Conservation (phyloP, 1,284 basidiomycete genomes). For the Puccinia triticina region DNA sequence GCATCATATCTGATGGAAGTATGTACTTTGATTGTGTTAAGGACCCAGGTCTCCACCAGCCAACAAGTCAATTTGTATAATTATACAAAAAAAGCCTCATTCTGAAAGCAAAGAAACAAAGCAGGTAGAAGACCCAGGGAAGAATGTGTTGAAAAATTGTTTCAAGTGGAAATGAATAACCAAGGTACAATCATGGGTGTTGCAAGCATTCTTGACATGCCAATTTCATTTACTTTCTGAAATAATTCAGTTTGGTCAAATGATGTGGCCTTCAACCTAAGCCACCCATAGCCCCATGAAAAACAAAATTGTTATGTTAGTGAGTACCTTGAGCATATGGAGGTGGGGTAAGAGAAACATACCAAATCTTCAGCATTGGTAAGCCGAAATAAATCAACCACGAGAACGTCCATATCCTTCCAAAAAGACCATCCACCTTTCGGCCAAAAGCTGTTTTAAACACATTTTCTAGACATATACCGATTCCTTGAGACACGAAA, state of each 20-base stretch:
- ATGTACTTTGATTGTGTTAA: no score
- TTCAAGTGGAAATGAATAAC: no score
- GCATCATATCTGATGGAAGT: no score
- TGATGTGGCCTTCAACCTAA: neutral
- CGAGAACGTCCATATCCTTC: slow-evolving; percentile 51
- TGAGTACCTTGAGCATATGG: neutral
- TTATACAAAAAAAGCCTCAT: no score
- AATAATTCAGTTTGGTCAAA: neutral
- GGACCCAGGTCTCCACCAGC: no score
- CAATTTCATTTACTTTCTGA: neutral
- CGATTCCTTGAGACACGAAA: slow-evolving; percentile 54
- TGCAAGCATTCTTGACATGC: neutral
- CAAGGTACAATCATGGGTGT: neutral
- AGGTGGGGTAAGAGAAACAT: neutral
- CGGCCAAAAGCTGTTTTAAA: slow-evolving; percentile 44
- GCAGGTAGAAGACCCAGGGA: no score
- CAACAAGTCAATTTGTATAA: no score
- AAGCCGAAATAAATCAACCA: slow-evolving; percentile 38
- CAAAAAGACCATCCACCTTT: slow-evolving; percentile 47
- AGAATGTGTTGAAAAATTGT: no score
- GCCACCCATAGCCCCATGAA: neutral
- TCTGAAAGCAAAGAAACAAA: no score
- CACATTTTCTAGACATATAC: slow-evolving; percentile 52
- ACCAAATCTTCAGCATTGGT: neutral
- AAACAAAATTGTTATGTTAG: neutral